These are phyloP conservation scores for Flaveria linearis DNA, from an alignment of 129 eudicot genomes.

Conservation along the genomic window DNA sequence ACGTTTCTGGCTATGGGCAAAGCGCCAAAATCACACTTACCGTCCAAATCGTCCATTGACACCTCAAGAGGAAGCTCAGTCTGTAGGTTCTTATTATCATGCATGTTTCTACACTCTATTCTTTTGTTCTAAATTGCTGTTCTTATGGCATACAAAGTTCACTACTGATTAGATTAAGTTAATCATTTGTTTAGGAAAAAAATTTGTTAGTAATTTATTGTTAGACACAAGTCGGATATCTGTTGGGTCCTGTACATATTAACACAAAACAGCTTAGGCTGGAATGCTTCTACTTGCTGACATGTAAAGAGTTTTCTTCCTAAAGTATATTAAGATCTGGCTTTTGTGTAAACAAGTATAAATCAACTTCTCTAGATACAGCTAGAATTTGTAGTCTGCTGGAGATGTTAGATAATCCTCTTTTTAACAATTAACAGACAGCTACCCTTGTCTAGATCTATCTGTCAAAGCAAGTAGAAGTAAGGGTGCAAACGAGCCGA, in stretches of 20 bases:
- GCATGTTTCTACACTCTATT: not conserved
- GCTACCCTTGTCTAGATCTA: not conserved
- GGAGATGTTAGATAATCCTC: not conserved
- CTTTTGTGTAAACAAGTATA: not conserved
- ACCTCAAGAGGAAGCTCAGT: conserved; percentile 71
- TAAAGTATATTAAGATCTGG: not conserved
- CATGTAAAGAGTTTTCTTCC: not conserved
- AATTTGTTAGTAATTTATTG: not conserved
- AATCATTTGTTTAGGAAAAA: not conserved
- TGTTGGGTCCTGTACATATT: conserved; percentile 2
- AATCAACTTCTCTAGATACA: not conserved
- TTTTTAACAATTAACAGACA: not conserved
- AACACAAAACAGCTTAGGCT: conserved; percentile 8
- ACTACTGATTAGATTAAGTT: conserved; percentile 2
- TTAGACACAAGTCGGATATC: not conserved
- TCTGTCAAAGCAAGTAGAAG: conserved; percentile 10
- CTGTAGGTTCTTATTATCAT: conserved; percentile 42
- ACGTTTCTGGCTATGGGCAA: conserved; percentile 94
- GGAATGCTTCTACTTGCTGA: conserved; percentile 6
- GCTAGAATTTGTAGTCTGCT: not conserved
- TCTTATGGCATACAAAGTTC: conserved; percentile 16
- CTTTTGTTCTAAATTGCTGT: conserved; percentile 13
- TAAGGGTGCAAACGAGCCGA: too few species aligned
- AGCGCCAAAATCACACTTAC: conserved; percentile 78
- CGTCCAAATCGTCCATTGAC: conserved; percentile 90